Conservation (phyloP, 805 yeast genomes). For the Hyphopichia homilentoma region DNA sequence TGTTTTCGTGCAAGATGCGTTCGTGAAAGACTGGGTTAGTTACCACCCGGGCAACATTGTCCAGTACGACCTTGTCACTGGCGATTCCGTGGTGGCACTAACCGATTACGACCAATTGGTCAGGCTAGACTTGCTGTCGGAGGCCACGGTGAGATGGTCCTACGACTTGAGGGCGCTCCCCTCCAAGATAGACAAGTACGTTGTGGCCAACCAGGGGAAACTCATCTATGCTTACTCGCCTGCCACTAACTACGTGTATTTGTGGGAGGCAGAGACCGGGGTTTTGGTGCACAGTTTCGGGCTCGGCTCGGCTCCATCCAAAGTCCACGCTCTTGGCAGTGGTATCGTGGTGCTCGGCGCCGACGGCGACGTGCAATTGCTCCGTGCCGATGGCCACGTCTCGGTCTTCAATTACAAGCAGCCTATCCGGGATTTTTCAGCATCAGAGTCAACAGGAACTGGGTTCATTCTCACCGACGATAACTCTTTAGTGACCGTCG, state of each 20-base stretch:
- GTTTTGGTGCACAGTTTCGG: conserved; percentile 6
- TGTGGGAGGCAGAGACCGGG: conserved; percentile 10
- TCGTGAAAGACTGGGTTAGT: conserved; percentile 52
- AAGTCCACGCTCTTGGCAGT: conserved; percentile 9
- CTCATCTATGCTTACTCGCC: conserved; percentile 13
- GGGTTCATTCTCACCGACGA: conserved; percentile 9
- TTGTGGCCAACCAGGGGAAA: conserved; percentile 5
- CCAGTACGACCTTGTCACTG: conserved; percentile 4
- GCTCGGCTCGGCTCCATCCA: conserved; percentile 7
- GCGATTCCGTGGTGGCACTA: conserved; percentile 11
- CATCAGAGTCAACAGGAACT: conserved; percentile 9
- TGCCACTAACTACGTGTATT: conserved; percentile 6
- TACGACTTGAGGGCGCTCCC: conserved; percentile 14
- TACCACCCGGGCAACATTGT: conserved; percentile 41
- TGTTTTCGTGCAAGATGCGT: conserved; percentile 49
- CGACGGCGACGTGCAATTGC: conserved; percentile 9
- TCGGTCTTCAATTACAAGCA: neutral
- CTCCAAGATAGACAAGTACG: conserved; percentile 5
- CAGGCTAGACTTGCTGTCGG: conserved; percentile 5
- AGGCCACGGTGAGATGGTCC: conserved; percentile 11
- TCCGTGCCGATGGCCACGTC: conserved; percentile 3
- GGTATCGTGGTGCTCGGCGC: conserved; percentile 11
- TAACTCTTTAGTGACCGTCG: conserved; percentile 5
- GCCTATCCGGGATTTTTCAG: conserved; percentile 1
- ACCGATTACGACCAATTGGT: conserved; percentile 12